Evolutionary conservation across 75 land plant genomes (phyloP), one percentile per base, ranked within the genome.

Genomic region (Pinus albicaulis): DNA sequence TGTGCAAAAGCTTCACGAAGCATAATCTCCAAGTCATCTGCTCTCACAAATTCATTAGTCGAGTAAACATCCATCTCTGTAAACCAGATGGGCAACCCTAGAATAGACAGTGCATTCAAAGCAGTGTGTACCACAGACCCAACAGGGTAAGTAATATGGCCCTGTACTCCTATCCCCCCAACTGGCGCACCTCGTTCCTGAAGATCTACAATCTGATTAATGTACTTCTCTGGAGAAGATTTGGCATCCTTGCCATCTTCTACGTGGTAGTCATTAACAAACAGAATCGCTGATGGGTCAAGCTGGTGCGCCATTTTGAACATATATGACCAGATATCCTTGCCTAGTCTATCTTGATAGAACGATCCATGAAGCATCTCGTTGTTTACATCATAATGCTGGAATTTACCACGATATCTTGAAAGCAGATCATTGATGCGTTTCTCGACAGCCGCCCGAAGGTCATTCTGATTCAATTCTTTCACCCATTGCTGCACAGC

Each of bases 291-390:
- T 17, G 89, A 86, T 8, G 93, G 93, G 74, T 97, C 99, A 13
- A 91, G 78, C 26, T 92, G 92, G 56, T 88, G 84, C 4, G 93
- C 90, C 25, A 80, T 80, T 78, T 92, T 89, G 78, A 90, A 97
- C 95, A 97, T 90, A 74, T 88, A 79, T 34, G 98, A 74, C 72
- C 89, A 66, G 52, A 91, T 86, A 38, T 95, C 90, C 64, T 89
- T 87, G 0, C 93, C 95, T 48, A 97, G 44, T 41, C 82, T 78
- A 58, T 90, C 88, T 75, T 87, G 89, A 52, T 81, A 97, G 76
- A 92, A 97, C 20, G 92, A 86, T 3, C 95, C 95, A 77, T 97
- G 99, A n/a, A 97, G 86, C 98, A 97, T 97, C 83, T 97, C 99
- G 74, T 97, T 97, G 82, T 97, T 94, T 38, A 97, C 99, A 73